These are phyloP conservation scores for Aspergillus transmontanensis DNA, from an alignment of 2,329 filamentous ascomycete species.

Conservation along the genomic window DNA sequence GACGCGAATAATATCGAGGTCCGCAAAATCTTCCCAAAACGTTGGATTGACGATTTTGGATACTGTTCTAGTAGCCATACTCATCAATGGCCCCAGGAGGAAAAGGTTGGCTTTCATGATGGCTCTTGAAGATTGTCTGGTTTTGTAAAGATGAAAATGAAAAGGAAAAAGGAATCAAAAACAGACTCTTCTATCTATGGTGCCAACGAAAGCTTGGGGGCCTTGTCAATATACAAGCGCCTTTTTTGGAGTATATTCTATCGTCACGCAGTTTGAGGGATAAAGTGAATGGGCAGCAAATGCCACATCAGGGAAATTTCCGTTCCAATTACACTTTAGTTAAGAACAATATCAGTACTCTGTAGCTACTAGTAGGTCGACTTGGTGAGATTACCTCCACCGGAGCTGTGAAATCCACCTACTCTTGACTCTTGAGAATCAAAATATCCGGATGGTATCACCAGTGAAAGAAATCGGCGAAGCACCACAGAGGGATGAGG, in stretches of 20 bases:
- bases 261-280: not conserved
- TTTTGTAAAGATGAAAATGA: not conserved
- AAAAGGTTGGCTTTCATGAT: not conserved
- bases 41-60: constrained; percentile 50
- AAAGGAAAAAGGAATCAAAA: not conserved
- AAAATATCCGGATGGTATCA: not conserved
- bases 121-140: not conserved
- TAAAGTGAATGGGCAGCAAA: not conserved
- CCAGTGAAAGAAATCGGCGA: too few species aligned
- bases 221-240: not conserved
- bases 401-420: not conserved
- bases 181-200: not conserved
- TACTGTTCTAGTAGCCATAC: not conserved
- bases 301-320: not conserved
- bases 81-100: not conserved
- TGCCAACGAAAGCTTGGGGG: not conserved
- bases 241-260: not conserved
- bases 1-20: constrained; percentile 57
- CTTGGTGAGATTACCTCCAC: not conserved
- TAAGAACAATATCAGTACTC: not conserved
- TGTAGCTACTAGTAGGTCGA: not conserved
- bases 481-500: not conserved
- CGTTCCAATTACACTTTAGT: not conserved
- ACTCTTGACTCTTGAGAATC: not conserved
- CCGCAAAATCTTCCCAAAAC: constrained; percentile 59